These are phyloP conservation scores for Tremella yokohamensis DNA, from an alignment of 768 basidiomycete species.

Conservation along the genomic window DNA sequence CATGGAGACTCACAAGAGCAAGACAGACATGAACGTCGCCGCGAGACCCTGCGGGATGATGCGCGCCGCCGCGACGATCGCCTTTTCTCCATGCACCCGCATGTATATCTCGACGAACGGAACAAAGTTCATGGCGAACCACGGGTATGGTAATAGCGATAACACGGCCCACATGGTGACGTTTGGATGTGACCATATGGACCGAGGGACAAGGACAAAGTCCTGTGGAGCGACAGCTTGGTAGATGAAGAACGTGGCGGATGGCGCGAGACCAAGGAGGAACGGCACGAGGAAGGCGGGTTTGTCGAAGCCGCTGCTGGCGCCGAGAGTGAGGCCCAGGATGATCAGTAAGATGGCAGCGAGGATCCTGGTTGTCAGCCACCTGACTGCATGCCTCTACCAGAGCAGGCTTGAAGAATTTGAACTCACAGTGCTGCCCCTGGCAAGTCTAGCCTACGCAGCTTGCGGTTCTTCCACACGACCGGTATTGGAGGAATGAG, in stretches of 20 bases:
- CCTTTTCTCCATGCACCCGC: conserved; percentile 11
- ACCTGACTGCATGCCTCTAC: background rate
- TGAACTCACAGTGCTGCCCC: too few species aligned
- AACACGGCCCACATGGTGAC: conserved; percentile 35
- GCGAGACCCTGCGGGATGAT: conserved; percentile 20
- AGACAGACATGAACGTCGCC: conserved; percentile 2
- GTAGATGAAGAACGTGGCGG: conserved; percentile 36
- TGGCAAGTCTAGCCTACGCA: too few species aligned
- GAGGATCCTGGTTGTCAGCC: conserved; percentile 18
- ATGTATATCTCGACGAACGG: conserved; percentile 18
- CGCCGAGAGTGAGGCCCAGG: conserved; percentile 42
- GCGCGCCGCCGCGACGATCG: conserved; percentile 28
- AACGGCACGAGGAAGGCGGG: conserved; percentile 36
- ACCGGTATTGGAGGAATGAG: too few species aligned
- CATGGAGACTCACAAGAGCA: background rate
- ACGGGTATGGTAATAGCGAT: conserved; percentile 27
- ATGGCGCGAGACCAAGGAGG: conserved; percentile 26
- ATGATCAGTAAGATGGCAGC: conserved; percentile 37
- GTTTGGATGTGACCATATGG: conserved; percentile 38
- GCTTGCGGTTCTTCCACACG: too few species aligned
- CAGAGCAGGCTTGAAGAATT: too few species aligned
- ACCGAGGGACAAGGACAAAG: conserved; percentile 31
- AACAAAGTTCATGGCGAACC: conserved; percentile 18
- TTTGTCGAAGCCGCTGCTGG: conserved; percentile 29
- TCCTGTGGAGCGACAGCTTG: conserved; percentile 16